Evolutionary conservation across 768 basidiomycete species (phyloP).

Genomic region (Mrakia frigida): DNA sequence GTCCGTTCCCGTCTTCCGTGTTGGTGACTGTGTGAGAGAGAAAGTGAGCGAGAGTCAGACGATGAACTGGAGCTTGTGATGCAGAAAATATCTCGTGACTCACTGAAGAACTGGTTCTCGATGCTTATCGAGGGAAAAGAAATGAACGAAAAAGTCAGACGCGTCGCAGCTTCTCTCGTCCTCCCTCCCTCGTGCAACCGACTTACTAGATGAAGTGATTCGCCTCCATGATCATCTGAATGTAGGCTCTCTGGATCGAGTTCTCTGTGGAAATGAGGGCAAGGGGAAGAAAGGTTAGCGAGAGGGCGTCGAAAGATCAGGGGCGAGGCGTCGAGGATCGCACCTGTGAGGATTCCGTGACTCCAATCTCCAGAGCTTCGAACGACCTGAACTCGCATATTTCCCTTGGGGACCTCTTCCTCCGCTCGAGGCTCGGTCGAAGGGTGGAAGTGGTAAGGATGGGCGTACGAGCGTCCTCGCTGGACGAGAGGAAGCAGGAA

Average conservation of each 20-base stretch:
- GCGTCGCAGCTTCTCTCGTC: too few species aligned
- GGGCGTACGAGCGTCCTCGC: conserved; percentile 40
- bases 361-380: conserved; percentile 90
- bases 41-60: neutral
- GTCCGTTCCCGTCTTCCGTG: conserved; percentile 56
- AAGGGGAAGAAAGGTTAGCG: neutral
- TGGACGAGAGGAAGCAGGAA: neutral
- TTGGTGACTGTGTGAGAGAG: conserved; percentile 60
- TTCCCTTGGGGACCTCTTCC: conserved; percentile 45
- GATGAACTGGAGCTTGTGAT: too few species aligned
- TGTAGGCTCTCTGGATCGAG: conserved; percentile 53
- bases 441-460: conserved; percentile 45
- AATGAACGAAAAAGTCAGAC: too few species aligned
- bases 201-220: conserved; percentile 70
- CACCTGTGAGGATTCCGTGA: conserved; percentile 71
- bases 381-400: conserved; percentile 70
- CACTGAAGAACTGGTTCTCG: conserved; percentile 48
- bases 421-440: conserved; percentile 38
- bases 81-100: neutral
- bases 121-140: conserved; percentile 47
- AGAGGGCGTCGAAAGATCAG: neutral
- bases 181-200: too few species aligned
- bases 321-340: neutral
- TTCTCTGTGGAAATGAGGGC: conserved; percentile 53
- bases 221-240: conserved; percentile 72